Percentiles rank a stretch among this genome's conserved stretches.
These are phyloP conservation scores for Chrysanthemum lavandulifolium DNA, from an alignment of 129 eudicot genomes.

Conservation along the genomic window DNA sequence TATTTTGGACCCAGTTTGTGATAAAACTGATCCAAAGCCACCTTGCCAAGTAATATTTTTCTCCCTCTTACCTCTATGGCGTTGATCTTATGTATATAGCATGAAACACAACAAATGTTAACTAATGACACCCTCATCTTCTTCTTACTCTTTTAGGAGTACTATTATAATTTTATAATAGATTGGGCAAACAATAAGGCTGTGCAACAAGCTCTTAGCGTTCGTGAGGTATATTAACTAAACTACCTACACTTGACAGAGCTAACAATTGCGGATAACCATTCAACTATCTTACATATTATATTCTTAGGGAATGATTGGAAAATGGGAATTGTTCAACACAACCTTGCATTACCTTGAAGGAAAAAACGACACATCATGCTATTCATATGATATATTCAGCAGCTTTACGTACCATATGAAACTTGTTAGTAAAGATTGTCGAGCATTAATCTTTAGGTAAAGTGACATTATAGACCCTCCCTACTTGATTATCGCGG, in stretches of 20 bases:
- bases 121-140: not conserved
- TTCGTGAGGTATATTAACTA: conserved; percentile 21
- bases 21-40: not conserved
- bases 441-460: conserved; percentile 35
- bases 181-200: conserved; percentile 24
- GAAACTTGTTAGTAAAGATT: conserved; percentile 23
- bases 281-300: not conserved
- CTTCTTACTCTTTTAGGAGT: not conserved
- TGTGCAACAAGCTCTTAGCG: conserved; percentile 32
- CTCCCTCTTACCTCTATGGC: not conserved
- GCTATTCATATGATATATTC: conserved; percentile 28
- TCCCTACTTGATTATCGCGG: not conserved
- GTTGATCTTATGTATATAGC: not conserved
- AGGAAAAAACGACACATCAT: conserved; percentile 25
- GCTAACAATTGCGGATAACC: not conserved
- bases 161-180: conserved; percentile 4
- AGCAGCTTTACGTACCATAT: conserved; percentile 30
- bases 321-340: conserved; percentile 29
- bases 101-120: not conserved
- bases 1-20: conserved; percentile 24
- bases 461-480: not conserved
- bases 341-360: conserved; percentile 16
- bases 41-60: conserved; percentile 19
- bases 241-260: not conserved
- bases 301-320: conserved; percentile 23